Base-by-base conservation (phyloP, 768 basidiomycete genomes). In the Cyathus striatus region DNA sequence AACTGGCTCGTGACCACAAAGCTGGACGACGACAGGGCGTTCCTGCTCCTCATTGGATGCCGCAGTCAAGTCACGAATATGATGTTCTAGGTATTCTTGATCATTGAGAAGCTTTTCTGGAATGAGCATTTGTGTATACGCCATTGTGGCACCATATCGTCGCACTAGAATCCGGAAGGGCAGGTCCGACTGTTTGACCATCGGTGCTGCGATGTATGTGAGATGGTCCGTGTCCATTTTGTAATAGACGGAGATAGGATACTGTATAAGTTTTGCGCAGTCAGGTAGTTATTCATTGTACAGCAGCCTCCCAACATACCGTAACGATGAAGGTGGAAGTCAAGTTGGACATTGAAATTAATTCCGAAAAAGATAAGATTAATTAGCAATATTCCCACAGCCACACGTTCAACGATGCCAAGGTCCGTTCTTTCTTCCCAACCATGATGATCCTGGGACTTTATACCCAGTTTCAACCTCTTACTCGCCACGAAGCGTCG, bases 161-260 rank as follows among this genome's bases (percentile, higher is more conserved):
- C 75, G 70, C 3, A 76, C 75, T 40, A 89, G 71, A 10, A 75
- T 49, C 24, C 87, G 73, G 52, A 88, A 90, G 1, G 87, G 83
- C 0, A 83, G 69, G 50, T 90, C 87, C 21, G 84, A 86, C 55
- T 88, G 86, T 45, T 85, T 81, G 44, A 90, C 75, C 86, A 88
- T 88, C 2, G 85, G 86, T 5, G 86, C 85, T 5, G 81, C 70
- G 41, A 86, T 72, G 44, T 61, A 69, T 18, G 59, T 59, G 22
- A 75, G 52, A 45, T 68, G 18, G 7, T 44, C 48, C 12, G 23
- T 34, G 23, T 54, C 37, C 51, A 60, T 55, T 17, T 21, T 40
- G 17, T 5, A 10, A 13, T 10, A 22, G 7, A 20, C 36, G 26
- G 38, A 22, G 23, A 23, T 6, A 21, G 14, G n/a, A n/a, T n/a